Base-by-base conservation (phyloP, 768 basidiomycete genomes). In the Phaffia tasmanica region DNA sequence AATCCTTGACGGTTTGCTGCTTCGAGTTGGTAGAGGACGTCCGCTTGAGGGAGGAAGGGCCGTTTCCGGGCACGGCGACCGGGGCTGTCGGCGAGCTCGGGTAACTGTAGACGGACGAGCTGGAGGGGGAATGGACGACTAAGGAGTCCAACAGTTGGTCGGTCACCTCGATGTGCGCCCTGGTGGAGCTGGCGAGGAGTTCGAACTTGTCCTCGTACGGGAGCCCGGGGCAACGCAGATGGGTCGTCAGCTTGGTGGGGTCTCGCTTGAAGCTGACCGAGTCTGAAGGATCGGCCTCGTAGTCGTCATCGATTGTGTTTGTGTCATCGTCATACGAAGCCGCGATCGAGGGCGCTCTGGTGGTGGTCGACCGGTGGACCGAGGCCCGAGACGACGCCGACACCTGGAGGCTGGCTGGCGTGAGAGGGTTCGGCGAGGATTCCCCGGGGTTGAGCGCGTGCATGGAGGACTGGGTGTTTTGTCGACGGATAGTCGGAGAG, bases 91-190 rank as follows among this genome's bases (percentile, higher is more conserved):
- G 53, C 30, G 64, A 58, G 46, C 42, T 25, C 25, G 49, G 32
- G 19, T 42, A 25, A 29, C 57, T 35, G 30, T 49, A 21, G 25
- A 65, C 35, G 53, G 56, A 54, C 50, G 63, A 64, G 21, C 51
- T 51, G 21, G 51, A 51, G 8, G 50, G 51, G 2, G 57, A 30
- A 8, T 70, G 30, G 2, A 78, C 66, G 3, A 78, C 70, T 55
- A 84, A 73, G 49, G 80, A 80, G 8, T 79, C 73, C 32, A 91
- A 76, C 16, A 93, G 80, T 71, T 87, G 83, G 15, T 80, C 70
- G 0, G 85, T 85, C 23, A 91, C 78, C 65, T 94, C 90, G 71
- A 92, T 77, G 77, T 95, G 92, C 11, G 89, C 75, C 64, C 76
- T 76, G 35, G 75, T 74, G 50, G 74, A 74, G 47, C 75, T 74